phyloP scores from a whole-genome alignment of 306 rosid genomes.

The Begonia loranthoides region DNA sequence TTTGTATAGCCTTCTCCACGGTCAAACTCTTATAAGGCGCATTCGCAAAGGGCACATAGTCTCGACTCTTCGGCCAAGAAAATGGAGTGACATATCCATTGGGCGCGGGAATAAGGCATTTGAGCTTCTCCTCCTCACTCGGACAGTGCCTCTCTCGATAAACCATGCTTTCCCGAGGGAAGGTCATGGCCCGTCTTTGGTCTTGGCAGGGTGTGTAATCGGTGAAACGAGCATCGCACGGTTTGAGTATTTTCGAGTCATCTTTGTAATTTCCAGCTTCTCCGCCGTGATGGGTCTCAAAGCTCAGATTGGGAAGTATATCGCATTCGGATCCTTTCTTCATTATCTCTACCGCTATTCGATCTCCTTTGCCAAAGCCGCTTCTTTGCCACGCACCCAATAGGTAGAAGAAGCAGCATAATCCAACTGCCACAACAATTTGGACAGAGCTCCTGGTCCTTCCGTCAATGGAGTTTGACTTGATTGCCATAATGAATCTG shows the following conservation, averaged over 20 bases:
- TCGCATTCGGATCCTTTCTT: slow-evolving; percentile 23
- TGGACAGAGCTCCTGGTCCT: slow-evolving; percentile 47
- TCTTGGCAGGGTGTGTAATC: slow-evolving; percentile 63
- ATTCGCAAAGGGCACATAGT: slow-evolving; percentile 51
- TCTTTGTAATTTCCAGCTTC: slow-evolving; percentile 27
- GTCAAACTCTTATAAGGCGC: slow-evolving; percentile 57
- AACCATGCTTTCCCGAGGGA: slow-evolving; percentile 35
- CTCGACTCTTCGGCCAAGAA: slow-evolving; percentile 60
- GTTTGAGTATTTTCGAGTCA: slow-evolving; percentile 25
- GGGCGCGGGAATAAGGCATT: slow-evolving; percentile 50
- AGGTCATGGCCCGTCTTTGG: slow-evolving; percentile 46
- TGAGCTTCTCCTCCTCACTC: slow-evolving; percentile 34
- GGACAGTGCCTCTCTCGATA: slow-evolving; percentile 54
- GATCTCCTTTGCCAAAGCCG: slow-evolving; percentile 55
- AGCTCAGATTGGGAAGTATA: slow-evolving; percentile 25
- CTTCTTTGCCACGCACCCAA: slow-evolving; percentile 55
- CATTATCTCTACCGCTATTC: slow-evolving; percentile 38
- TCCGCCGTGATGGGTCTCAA: slow-evolving; percentile 47
- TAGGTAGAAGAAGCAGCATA: slow-evolving; percentile 47
- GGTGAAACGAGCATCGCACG: slow-evolving; percentile 13
- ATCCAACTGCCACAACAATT: slow-evolving; percentile 39
- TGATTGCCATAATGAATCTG: slow-evolving; percentile 37
- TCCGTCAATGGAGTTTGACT: slow-evolving; percentile 30
- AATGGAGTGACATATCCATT: slow-evolving; percentile 52
- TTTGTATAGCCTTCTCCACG: slow-evolving; percentile 52